These are phyloP conservation scores for Cymbidium sinense DNA, from an alignment of 106 monocot genomes.

Conservation along the genomic window DNA sequence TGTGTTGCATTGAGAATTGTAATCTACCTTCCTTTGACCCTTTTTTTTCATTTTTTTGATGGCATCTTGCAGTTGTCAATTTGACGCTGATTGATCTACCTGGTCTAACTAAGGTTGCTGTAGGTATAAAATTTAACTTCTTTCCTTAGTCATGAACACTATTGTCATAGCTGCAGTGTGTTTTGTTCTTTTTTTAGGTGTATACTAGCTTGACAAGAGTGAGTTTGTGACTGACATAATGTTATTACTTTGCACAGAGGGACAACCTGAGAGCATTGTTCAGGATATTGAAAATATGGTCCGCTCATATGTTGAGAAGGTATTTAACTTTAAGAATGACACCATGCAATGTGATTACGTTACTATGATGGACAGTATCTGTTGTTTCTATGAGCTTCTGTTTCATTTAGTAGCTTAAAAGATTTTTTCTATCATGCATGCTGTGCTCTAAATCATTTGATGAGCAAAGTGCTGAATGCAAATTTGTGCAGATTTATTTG, in stretches of 20 bases:
- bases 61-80: slow-evolving; percentile 44
- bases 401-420: not conserved
- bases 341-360: not conserved
- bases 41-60: not conserved
- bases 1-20: not conserved
- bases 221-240: not conserved
- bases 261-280: slow-evolving; percentile 64
- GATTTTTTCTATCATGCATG: not conserved
- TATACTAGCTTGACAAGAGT: not conserved
- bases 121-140: slow-evolving; percentile 26
- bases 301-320: slow-evolving; percentile 48
- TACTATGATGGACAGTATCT: not conserved
- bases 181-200: not conserved
- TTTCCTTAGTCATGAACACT: not conserved
- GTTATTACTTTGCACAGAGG: slow-evolving; percentile 31
- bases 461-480: not conserved
- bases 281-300: slow-evolving; percentile 88
- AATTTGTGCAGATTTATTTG: not conserved
- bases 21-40: not conserved
- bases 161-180: not conserved
- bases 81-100: slow-evolving; percentile 63
- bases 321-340: slow-evolving; percentile 9
- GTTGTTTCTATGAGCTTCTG: not conserved
- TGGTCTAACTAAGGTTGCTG: slow-evolving; percentile 62
- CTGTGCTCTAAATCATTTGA: not conserved